phyloP scores from a whole-genome alignment of 768 basidiomycete genomes.

The Kwoniella mangroviensis region DNA sequence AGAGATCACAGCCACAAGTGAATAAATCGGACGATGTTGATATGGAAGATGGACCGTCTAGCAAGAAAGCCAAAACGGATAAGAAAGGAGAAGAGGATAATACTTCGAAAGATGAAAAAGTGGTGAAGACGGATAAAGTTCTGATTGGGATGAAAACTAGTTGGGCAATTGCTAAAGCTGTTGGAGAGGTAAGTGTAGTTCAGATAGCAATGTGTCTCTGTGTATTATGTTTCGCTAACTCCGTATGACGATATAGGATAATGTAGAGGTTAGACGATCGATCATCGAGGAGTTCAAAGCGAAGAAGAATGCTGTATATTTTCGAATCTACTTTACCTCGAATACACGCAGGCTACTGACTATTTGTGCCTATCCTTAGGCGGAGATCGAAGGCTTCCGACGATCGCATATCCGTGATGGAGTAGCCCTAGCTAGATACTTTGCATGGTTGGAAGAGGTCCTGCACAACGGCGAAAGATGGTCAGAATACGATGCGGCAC shows the following conservation, averaged over 20 bases:
- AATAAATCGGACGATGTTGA: constrained; percentile 16
- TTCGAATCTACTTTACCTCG: neutral
- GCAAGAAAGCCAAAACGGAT: constrained; percentile 11
- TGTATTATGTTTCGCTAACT: neutral
- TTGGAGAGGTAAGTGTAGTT: constrained; percentile 66
- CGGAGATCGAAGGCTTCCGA: constrained; percentile 87
- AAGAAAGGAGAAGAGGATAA: constrained; percentile 36
- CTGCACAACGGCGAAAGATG: constrained; percentile 67
- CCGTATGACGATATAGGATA: constrained; percentile 60
- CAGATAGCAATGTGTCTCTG: neutral
- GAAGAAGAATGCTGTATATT: constrained; percentile 57
- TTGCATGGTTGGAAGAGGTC: constrained; percentile 91
- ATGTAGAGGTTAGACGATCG: constrained; percentile 68
- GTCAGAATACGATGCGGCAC: constrained; percentile 79
- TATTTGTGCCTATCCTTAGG: constrained; percentile 40
- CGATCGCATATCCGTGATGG: constrained; percentile 88
- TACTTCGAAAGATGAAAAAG: constrained; percentile 9
- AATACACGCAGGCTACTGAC: neutral
- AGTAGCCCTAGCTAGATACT: constrained; percentile 80
- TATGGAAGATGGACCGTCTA: constrained; percentile 9
- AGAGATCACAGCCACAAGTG: constrained; percentile 4
- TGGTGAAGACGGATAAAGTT: constrained; percentile 62
- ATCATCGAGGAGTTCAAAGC: constrained; percentile 69
- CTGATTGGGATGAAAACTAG: constrained; percentile 77
- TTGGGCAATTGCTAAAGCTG: constrained; percentile 77